phyloP scores from a whole-genome alignment of 345 rosid species.

The Hibiscus tridactylites region DNA sequence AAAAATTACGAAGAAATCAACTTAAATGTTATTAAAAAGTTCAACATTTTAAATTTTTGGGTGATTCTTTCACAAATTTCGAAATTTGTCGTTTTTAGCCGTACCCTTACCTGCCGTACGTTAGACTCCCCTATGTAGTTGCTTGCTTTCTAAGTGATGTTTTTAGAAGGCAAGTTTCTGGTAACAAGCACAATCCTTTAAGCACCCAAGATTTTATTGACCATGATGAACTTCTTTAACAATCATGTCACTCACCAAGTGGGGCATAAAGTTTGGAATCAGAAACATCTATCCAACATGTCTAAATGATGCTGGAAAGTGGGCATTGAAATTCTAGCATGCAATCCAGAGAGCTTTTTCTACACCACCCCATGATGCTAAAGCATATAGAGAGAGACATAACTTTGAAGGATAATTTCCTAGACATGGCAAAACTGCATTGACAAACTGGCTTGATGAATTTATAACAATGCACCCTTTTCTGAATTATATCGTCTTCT shows the following conservation, averaged over 20 bases:
- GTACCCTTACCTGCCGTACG: too few relatives aligned
- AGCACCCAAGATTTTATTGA: not conserved
- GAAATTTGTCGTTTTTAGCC: too few relatives aligned
- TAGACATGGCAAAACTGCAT: not conserved
- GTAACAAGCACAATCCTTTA: not conserved
- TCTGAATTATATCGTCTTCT: not conserved
- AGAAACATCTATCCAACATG: constrained; percentile 5
- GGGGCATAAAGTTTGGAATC: not conserved
- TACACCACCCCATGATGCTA: constrained; percentile 4
- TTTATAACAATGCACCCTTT: not conserved
- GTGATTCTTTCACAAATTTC: too few relatives aligned
- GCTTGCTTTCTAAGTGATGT: too few relatives aligned
- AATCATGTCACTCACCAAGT: constrained; percentile 7
- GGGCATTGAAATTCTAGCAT: constrained; percentile 5
- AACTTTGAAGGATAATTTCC: not conserved
- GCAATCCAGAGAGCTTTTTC: not conserved
- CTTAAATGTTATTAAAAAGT: too few relatives aligned
- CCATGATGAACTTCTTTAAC: constrained; percentile 3
- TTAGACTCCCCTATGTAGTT: too few relatives aligned
- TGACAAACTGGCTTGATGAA: not conserved
- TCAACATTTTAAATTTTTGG: too few relatives aligned
- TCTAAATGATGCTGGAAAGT: not conserved
- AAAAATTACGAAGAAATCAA: too few relatives aligned
- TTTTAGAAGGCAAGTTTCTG: not conserved
- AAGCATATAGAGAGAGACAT: not conserved